Percentiles rank a stretch among this genome's conserved stretches.
Evolutionary conservation across 1,284 basidiomycete species (phyloP).

Genomic region (Trametes hirsuta): DNA sequence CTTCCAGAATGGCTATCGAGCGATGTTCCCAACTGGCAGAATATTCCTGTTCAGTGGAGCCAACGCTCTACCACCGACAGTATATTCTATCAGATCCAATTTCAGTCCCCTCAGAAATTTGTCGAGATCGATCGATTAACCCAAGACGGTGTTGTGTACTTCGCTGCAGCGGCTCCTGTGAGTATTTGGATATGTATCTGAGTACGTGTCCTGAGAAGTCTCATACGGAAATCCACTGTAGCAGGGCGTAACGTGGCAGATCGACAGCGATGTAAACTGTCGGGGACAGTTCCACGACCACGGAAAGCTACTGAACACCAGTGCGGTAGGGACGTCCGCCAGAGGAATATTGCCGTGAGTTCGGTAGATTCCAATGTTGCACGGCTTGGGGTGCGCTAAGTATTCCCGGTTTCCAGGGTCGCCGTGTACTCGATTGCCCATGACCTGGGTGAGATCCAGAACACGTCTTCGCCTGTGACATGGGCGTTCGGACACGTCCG

Average conservation of each 20-base stretch:
- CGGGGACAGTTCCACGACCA: constrained; percentile 17
- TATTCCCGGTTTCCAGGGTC: neutral
- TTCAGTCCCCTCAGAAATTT: constrained; percentile 14
- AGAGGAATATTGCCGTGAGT: neutral
- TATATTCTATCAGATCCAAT: constrained; percentile 24
- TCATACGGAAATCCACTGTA: neutral
- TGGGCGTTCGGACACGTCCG: constrained; percentile 31
- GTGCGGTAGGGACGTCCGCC: neutral
- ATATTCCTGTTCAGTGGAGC: constrained; percentile 14
- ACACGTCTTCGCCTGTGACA: constrained; percentile 23
- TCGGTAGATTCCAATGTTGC: constrained; percentile 17
- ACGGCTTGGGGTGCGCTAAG: neutral
- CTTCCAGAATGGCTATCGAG: constrained; percentile 25
- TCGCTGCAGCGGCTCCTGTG: constrained; percentile 23
- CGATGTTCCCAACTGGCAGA: neutral
- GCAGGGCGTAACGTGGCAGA: constrained; percentile 23
- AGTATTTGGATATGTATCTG: neutral
- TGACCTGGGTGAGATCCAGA: constrained; percentile 27
- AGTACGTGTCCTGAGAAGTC: neutral
- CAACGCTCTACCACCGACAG: constrained; percentile 8
- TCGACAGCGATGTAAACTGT: constrained; percentile 5
- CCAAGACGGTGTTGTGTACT: constrained; percentile 28
- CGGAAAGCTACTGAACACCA: constrained; percentile 16
- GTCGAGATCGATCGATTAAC: constrained; percentile 24
- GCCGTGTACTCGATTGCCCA: constrained; percentile 26